phyloP scores from a whole-genome alignment of 2,329 filamentous ascomycete genomes.

The Rhytidhysteron rufulum region DNA sequence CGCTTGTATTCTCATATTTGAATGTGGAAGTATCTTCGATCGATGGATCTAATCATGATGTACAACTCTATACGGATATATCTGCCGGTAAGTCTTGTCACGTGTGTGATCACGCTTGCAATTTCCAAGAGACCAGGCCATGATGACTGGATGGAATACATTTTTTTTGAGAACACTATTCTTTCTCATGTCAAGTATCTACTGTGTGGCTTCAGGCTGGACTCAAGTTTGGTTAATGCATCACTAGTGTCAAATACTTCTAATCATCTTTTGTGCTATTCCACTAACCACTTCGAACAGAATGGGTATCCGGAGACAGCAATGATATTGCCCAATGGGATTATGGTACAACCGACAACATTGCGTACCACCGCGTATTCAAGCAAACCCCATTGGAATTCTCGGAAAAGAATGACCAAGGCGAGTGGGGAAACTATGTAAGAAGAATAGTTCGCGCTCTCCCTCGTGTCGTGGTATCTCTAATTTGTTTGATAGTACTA shows the following conservation, averaged over 20 bases:
- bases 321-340: slow-evolving; percentile 60
- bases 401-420: slow-evolving; percentile 45
- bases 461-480: no score
- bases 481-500: slow-evolving; percentile 39
- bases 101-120: neutral
- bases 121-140: no score
- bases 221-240: no score
- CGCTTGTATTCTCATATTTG: slow-evolving; percentile 67
- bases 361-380: slow-evolving; percentile 60
- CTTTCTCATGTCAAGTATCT: no score
- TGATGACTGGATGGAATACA: no score
- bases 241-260: no score
- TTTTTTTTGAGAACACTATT: no score
- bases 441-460: no score
- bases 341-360: slow-evolving; percentile 36
- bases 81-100: slow-evolving; percentile 54
- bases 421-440: slow-evolving; percentile 50
- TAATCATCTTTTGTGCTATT: no score
- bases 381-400: slow-evolving; percentile 47
- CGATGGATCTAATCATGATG: slow-evolving; percentile 60
- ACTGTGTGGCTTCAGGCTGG: slow-evolving; percentile 11
- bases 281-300: slow-evolving; percentile 38
- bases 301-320: slow-evolving; percentile 67
- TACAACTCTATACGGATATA: slow-evolving; percentile 70
- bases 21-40: slow-evolving; percentile 59